A percentile compares a stretch with the other conserved stretches of the same genome.
phyloP scores from a whole-genome alignment of 2,329 filamentous ascomycete species.

The Macrophomina pseudophaseolina region DNA sequence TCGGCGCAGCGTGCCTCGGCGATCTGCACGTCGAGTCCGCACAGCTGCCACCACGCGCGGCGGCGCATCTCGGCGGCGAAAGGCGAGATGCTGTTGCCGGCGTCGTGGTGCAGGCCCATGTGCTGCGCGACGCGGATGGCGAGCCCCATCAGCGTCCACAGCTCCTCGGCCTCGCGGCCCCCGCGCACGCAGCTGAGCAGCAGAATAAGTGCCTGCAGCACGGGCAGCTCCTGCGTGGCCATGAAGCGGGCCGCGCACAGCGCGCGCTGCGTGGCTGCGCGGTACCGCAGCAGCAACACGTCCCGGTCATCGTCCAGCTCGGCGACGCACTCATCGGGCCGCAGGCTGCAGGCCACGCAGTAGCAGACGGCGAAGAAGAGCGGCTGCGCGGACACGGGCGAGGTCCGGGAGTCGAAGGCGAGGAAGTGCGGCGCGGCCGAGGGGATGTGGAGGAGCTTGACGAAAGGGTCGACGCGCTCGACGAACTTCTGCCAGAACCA shows the following conservation, averaged over 20 bases:
- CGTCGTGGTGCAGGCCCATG: slow-evolving; percentile 1
- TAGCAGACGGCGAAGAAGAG: slow-evolving; percentile 6
- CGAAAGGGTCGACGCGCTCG: not conserved
- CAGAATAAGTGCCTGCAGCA: not conserved
- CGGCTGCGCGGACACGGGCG: not conserved
- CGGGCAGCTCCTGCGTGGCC: not conserved
- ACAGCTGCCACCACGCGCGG: not conserved
- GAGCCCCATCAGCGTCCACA: not conserved
- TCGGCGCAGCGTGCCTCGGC: not conserved
- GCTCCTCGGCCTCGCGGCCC: not conserved
- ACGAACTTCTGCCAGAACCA: slow-evolving; percentile 1
- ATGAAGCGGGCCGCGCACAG: not conserved
- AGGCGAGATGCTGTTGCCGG: not conserved
- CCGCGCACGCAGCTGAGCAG: not conserved
- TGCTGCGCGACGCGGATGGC: not conserved
- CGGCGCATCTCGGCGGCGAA: not conserved
- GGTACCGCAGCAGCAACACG: not conserved
- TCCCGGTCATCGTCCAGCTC: not conserved
- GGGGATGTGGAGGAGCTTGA: not conserved
- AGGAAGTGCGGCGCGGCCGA: not conserved
- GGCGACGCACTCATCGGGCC: not conserved
- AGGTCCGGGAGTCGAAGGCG: not conserved
- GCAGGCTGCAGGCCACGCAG: not conserved
- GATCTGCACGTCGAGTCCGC: not conserved
- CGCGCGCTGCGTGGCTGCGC: not conserved